phyloP scores from a whole-genome alignment of 2,329 filamentous ascomycete genomes.

The Fusarium ambrosium region DNA sequence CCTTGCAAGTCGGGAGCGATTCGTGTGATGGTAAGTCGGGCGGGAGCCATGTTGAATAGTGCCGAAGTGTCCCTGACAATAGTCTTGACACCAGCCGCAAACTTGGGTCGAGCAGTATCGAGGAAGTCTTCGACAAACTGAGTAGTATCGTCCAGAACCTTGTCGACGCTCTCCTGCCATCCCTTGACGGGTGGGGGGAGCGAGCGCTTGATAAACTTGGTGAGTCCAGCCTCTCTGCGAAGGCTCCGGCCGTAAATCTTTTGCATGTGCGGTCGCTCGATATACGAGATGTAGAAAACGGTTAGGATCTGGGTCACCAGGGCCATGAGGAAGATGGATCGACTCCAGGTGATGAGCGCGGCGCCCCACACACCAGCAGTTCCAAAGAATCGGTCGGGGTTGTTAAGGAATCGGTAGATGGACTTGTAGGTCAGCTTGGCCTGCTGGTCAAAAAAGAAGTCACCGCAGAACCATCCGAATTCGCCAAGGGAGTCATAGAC shows the following conservation, averaged over 20 bases:
- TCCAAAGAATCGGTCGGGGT: slow-evolving; percentile 93
- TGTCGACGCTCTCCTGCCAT: slow-evolving; percentile 89
- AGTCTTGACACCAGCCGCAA: slow-evolving; percentile 86
- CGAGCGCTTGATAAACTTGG: slow-evolving; percentile 89
- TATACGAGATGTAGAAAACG: slow-evolving; percentile 88
- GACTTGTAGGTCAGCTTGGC: slow-evolving; percentile 94
- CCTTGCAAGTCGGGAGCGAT: slow-evolving; percentile 85
- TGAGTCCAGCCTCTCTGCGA: slow-evolving; percentile 88
- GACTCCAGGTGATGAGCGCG: slow-evolving; percentile 92
- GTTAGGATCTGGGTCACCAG: slow-evolving; percentile 88
- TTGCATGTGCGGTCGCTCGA: slow-evolving; percentile 98
- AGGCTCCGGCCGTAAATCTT: slow-evolving; percentile 92
- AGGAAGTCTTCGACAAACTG: slow-evolving; percentile 94
- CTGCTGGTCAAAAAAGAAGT: slow-evolving; percentile 95
- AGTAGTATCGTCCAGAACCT: slow-evolving; percentile 85
- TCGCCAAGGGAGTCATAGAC: slow-evolving; percentile 97
- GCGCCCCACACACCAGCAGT: slow-evolving; percentile 96
- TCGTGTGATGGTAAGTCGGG: slow-evolving; percentile 84
- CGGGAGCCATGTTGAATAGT: slow-evolving; percentile 90
- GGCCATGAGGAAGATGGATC: slow-evolving; percentile 87
- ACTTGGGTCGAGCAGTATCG: slow-evolving; percentile 85
- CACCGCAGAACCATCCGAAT: slow-evolving; percentile 99
- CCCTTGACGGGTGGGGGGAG: slow-evolving; percentile 86
- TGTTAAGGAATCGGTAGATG: slow-evolving; percentile 98
- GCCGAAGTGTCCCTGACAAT: slow-evolving; percentile 90